These are phyloP conservation scores for Dinochytrium kinnereticum DNA, from an alignment of 371 early-diverging fungal genomes.

Conservation along the genomic window DNA sequence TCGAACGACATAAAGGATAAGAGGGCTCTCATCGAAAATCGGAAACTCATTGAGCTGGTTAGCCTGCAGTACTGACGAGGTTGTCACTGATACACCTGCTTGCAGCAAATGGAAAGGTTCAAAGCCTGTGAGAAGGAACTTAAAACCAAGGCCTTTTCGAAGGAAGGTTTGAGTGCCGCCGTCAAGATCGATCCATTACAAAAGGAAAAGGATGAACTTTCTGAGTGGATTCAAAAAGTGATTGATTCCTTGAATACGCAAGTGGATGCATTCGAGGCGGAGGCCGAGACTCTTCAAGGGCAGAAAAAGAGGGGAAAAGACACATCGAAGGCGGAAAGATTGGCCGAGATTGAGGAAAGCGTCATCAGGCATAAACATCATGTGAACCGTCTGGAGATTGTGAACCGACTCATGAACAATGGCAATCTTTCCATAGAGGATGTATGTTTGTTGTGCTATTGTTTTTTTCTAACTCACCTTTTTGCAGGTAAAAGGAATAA, in stretches of 20 bases:
- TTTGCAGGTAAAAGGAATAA: slow-evolving; percentile 72
- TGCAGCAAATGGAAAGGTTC: slow-evolving; percentile 97
- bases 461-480: not conserved
- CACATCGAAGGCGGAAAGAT: slow-evolving; percentile 69
- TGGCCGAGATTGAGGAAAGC: slow-evolving; percentile 67
- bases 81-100: not conserved
- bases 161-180: slow-evolving; percentile 86
- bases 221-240: slow-evolving; percentile 79
- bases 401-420: slow-evolving; percentile 90
- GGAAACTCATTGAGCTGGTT: slow-evolving; percentile 83
- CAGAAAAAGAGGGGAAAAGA: slow-evolving; percentile 81
- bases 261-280: slow-evolving; percentile 88
- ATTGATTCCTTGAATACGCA: slow-evolving; percentile 86
- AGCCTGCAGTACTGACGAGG: not conserved
- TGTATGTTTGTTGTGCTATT: slow-evolving; percentile 46
- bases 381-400: slow-evolving; percentile 84
- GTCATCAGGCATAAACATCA: slow-evolving; percentile 92
- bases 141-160: slow-evolving; percentile 97
- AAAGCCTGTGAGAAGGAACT: slow-evolving; percentile 97
- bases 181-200: slow-evolving; percentile 92
- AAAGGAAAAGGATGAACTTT: slow-evolving; percentile 81
- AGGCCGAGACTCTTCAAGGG: slow-evolving; percentile 80
- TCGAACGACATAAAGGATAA: slow-evolving; percentile 97
- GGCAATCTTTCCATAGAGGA: slow-evolving; percentile 83
- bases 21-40: slow-evolving; percentile 80